Evolutionary conservation across 2,329 filamentous ascomycete species (phyloP).

Genomic region (Neonectria magnoliae): DNA sequence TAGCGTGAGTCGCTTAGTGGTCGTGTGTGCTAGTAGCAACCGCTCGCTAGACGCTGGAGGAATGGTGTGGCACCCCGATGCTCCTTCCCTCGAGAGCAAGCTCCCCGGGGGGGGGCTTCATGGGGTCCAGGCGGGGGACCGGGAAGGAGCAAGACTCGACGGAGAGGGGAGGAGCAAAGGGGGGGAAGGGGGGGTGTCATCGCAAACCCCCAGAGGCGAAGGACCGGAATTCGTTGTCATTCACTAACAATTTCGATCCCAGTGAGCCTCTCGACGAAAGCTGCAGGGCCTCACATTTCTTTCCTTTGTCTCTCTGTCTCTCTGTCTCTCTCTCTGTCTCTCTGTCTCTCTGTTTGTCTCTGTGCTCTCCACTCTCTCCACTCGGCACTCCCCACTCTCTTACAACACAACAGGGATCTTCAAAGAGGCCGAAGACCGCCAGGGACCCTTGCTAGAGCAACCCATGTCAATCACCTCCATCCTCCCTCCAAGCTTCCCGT

Average conservation of each 20-base stretch:
- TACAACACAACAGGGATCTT: constrained; percentile 6
- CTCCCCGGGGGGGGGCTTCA: constrained; percentile 29
- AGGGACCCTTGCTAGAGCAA: constrained; percentile 15
- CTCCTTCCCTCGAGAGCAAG: neutral
- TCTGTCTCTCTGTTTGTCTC: constrained; percentile 4
- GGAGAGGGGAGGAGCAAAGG: neutral
- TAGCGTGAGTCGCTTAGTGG: constrained; percentile 3
- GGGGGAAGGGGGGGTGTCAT: constrained; percentile 20
- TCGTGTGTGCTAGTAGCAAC: constrained; percentile 11
- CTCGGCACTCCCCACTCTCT: constrained; percentile 21
- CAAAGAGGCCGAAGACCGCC: constrained; percentile 9
- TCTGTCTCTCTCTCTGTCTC: neutral
- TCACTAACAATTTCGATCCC: constrained; percentile 42
- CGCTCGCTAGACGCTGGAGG: neutral
- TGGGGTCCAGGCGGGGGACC: constrained; percentile 20
- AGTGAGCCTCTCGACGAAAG: constrained; percentile 20
- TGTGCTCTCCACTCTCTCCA: constrained; percentile 22
- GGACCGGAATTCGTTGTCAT: constrained; percentile 26
- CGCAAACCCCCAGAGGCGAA: constrained; percentile 29
- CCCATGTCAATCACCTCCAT: constrained; percentile 16
- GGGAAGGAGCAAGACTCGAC: neutral
- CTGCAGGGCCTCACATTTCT: neutral
- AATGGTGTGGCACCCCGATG: constrained; percentile 1
- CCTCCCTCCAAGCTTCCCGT: constrained; percentile 1
- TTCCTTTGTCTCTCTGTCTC: constrained; percentile 8